Percentiles rank a stretch among this genome's conserved stretches.
Evolutionary conservation across 2,329 filamentous ascomycete species (phyloP).

Genomic region (Colletotrichum chrysophilum): DNA sequence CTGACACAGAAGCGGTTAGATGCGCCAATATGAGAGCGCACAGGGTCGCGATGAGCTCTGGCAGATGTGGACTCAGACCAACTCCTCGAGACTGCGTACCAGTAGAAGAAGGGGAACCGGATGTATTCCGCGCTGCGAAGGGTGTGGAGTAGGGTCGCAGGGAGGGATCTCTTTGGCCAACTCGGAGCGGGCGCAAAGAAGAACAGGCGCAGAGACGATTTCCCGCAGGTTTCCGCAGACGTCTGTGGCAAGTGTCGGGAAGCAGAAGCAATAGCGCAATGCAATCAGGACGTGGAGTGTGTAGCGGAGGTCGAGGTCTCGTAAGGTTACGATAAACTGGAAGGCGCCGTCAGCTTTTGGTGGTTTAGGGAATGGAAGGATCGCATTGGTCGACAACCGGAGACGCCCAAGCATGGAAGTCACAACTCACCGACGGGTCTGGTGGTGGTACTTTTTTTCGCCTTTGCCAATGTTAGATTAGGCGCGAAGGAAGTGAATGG

Average conservation of each 20-base stretch:
- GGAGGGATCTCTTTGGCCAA: not conserved
- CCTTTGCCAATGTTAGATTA: not conserved
- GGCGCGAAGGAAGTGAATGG: not conserved
- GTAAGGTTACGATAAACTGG: not conserved
- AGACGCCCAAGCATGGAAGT: not conserved
- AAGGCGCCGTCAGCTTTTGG: conserved; percentile 12
- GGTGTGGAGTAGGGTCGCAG: not conserved
- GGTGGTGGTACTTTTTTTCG: not conserved
- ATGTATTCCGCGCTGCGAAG: not conserved
- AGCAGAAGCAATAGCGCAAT: not conserved
- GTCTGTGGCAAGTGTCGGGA: not conserved
- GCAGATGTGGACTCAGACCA: not conserved
- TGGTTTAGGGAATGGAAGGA: not conserved
- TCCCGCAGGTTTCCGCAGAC: not conserved
- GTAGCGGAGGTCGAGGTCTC: not conserved
- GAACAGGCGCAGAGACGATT: not conserved
- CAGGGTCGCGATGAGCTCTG: not conserved
- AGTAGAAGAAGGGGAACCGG: not conserved
- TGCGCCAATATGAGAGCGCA: not conserved
- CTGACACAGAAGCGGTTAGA: not conserved
- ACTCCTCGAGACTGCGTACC: not conserved
- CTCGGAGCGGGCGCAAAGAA: not conserved
- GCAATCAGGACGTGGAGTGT: not conserved
- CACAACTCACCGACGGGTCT: conserved; percentile 10
- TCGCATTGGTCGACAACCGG: not conserved